Evolutionary conservation across 352 stramenopile genomes (phyloP).

Genomic region (Globisporangium takayamanum): DNA sequence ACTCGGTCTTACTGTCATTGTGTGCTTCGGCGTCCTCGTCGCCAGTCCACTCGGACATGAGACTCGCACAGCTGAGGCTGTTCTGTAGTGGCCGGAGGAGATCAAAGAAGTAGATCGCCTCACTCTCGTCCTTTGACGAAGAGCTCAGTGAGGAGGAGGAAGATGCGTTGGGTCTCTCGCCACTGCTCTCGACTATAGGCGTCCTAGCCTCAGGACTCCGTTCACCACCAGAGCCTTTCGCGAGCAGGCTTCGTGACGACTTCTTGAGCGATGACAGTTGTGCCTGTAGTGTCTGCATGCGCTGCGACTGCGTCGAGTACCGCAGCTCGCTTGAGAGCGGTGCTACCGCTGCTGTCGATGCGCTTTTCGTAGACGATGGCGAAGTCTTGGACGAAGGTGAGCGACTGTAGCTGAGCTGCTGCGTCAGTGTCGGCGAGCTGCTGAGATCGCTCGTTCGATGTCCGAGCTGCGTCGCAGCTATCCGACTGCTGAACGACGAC

Average conservation of each 20-base stretch:
- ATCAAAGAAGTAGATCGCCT: conserved; percentile 33
- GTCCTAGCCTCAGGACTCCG: too few relatives aligned
- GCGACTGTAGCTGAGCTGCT: background rate
- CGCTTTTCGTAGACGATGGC: too few relatives aligned
- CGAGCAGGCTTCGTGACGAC: conserved; percentile 3
- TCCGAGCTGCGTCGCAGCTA: background rate
- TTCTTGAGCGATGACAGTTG: conserved; percentile 15
- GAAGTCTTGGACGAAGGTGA: background rate
- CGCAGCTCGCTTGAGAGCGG: conserved; percentile 8
- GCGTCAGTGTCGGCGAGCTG: conserved; percentile 1
- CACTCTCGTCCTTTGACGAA: background rate
- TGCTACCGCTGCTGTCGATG: too few relatives aligned
- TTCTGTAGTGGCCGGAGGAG: conserved; percentile 47
- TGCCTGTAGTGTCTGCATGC: conserved; percentile 26
- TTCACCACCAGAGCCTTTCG: background rate
- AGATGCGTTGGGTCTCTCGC: background rate
- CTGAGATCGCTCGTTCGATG: background rate
- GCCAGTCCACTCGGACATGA: conserved; percentile 26
- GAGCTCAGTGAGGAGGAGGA: background rate
- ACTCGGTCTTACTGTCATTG: conserved; percentile 9
- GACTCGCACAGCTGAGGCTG: conserved; percentile 38
- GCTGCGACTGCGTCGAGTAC: conserved; percentile 30
- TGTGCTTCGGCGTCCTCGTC: conserved; percentile 28
- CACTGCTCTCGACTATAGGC: background rate
- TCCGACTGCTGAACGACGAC: background rate